Evolutionary conservation across 768 basidiomycete genomes (phyloP).

Genomic region (Tulasnella sp.): DNA sequence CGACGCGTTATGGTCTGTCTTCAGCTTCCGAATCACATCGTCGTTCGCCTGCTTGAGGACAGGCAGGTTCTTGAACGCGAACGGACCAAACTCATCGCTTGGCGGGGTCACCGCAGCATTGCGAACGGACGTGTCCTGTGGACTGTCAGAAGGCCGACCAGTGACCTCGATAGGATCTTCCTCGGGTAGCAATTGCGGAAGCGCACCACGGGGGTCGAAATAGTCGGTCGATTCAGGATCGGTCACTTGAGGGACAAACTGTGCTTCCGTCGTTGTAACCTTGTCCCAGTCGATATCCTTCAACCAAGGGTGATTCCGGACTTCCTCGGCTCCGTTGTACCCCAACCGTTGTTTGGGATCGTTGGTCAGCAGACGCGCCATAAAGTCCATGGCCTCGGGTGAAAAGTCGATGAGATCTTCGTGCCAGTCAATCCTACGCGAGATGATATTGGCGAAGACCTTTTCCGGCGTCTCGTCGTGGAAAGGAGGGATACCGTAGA

Average conservation of each 20-base stretch:
- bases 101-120: slow-evolving; percentile 33
- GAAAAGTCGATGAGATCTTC: slow-evolving; percentile 85
- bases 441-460: slow-evolving; percentile 97
- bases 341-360: slow-evolving; percentile 76
- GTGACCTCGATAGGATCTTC: slow-evolving; percentile 49
- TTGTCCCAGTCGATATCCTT: slow-evolving; percentile 86
- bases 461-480: slow-evolving; percentile 94
- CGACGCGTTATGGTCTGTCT: slow-evolving; percentile 77
- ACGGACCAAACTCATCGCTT: slow-evolving; percentile 89
- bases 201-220: slow-evolving; percentile 92
- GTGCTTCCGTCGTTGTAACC: slow-evolving; percentile 76
- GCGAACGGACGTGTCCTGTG: slow-evolving; percentile 23
- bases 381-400: slow-evolving; percentile 78
- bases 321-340: slow-evolving; percentile 76
- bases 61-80: slow-evolving; percentile 95
- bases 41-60: slow-evolving; percentile 97
- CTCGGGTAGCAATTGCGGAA: slow-evolving; percentile 82
- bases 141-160: slow-evolving; percentile 22
- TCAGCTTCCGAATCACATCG: slow-evolving; percentile 90
- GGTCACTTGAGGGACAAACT: slow-evolving; percentile 87
- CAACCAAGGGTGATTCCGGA: slow-evolving; percentile 87
- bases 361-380: slow-evolving; percentile 69
- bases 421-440: slow-evolving; percentile 89
- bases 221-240: slow-evolving; percentile 99
- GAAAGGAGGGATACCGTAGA: slow-evolving; percentile 95